A percentile compares a stretch with the other conserved stretches of the same genome.
These are phyloP conservation scores for Chalaropsis ovoidea DNA, from an alignment of 2,329 filamentous ascomycete genomes.

Conservation along the genomic window DNA sequence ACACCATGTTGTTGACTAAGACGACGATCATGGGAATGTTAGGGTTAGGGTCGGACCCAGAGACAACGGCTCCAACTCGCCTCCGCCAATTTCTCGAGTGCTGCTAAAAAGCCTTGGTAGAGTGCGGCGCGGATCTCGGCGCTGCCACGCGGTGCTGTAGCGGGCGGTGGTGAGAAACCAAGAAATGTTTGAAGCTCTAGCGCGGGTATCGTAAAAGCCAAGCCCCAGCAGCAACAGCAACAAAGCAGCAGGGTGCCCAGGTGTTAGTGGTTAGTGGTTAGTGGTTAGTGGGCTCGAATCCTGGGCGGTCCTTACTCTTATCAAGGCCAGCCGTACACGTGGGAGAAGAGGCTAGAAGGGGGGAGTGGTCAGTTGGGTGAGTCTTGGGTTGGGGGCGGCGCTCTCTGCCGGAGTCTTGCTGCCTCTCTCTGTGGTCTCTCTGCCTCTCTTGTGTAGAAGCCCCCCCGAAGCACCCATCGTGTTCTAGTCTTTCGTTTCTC, in stretches of 20 bases:
- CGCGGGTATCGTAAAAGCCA: not conserved
- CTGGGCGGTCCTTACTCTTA: conserved; percentile 12
- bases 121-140: not conserved
- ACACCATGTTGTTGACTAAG: no score
- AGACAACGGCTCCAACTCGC: no score
- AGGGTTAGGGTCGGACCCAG: no score
- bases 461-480: no score
- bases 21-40: no score
- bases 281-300: not conserved
- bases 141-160: not conserved
- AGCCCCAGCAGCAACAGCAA: no score
- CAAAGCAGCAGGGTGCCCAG: not conserved
- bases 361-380: not conserved
- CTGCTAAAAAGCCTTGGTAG: not conserved
- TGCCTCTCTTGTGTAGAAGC: no score
- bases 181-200: not conserved
- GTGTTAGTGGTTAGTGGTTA: not conserved
- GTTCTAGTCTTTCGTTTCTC: no score
- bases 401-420: no score
- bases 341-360: not conserved
- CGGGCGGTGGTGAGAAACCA: not conserved
- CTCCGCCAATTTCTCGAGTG: not conserved
- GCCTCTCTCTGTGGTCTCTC: no score
- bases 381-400: no score
- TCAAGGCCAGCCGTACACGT: not conserved